These are phyloP conservation scores for Falciphora oryzae DNA, from an alignment of 2,329 filamentous ascomycete genomes.

Conservation along the genomic window DNA sequence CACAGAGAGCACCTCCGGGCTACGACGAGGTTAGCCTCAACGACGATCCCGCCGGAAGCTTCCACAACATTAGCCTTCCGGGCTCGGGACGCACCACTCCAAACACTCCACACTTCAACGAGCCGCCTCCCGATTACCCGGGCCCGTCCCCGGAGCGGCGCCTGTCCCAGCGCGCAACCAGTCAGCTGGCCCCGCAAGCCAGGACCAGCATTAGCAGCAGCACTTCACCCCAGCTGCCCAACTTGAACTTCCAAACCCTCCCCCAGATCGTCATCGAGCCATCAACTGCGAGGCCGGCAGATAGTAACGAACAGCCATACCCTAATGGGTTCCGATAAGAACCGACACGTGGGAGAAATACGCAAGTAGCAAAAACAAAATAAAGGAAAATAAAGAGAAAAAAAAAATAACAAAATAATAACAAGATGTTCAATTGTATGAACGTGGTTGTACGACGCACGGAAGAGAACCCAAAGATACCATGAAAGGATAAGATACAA, in stretches of 20 bases:
- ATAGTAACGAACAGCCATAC: neutral
- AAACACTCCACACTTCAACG: slow-evolving; percentile 24
- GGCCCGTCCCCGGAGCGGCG: slow-evolving; percentile 30
- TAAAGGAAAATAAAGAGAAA: neutral
- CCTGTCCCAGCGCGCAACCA: slow-evolving; percentile 27
- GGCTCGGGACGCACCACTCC: slow-evolving; percentile 27
- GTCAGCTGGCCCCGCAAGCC: slow-evolving; percentile 9
- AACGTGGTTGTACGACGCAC: neutral
- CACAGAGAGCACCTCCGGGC: slow-evolving; percentile 40
- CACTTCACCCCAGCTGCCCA: slow-evolving; percentile 44
- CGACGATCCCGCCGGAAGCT: slow-evolving; percentile 11
- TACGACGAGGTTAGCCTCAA: slow-evolving; percentile 21
- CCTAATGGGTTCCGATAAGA: neutral
- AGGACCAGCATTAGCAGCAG: slow-evolving; percentile 29
- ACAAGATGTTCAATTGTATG: neutral
- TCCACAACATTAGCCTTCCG: slow-evolving; percentile 20
- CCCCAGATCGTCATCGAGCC: slow-evolving; percentile 56
- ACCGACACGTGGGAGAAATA: neutral
- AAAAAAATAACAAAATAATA: neutral
- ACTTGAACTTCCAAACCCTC: slow-evolving; percentile 40
- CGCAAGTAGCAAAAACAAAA: neutral
- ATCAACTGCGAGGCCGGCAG: slow-evolving; percentile 32
- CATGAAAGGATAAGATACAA: neutral
- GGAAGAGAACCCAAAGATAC: neutral
- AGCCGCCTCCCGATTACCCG: slow-evolving; percentile 47